Evolutionary conservation across 176 grass and related monocot genomes (phyloP), one percentile per base, ranked within the genome.

Genomic region (Themeda triandra): DNA sequence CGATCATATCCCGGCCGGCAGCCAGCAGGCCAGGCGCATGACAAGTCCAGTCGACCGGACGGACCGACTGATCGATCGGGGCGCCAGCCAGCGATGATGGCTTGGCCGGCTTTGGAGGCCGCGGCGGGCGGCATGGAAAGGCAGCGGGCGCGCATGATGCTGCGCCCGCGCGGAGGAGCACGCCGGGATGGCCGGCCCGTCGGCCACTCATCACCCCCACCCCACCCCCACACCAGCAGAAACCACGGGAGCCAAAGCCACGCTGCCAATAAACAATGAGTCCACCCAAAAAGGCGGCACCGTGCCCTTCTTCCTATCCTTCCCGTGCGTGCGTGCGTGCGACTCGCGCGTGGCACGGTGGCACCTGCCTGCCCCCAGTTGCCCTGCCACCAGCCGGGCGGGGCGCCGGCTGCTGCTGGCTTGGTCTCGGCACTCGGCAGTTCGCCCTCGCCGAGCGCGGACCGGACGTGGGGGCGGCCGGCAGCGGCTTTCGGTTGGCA

Each of bases 161-260:
- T 82, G 83, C 82, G 31, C 72, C 65, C 78, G 72, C 65, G 32
- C 32, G 73, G 65, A 86, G 83, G 83, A 65, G 70, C 83, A 90
- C 41, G 44, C 5, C 63, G 71, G 32, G 19, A 86, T 77, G 77
- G 71, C 62, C 40, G 44, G 23, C 23, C 6, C 4, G 36, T 5
- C 2, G 58, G 6, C 63, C 49, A 77, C 82, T 88, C 87, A 88
- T 88, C 1, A 49, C 77, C 6, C 15, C 6, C 58, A 62, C 58
- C 37, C 7, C 37, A 4, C 6, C n/a, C n/a, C n/a, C n/a, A n/a
- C 56, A 29, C 1, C 23, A 33, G 13, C 31, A 27, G 10, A 19
- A 11, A 6, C 35, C 51, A 33, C 66, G 48, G 79, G 31, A 21
- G 15, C 13, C n/a, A n/a, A n/a, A n/a, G n/a, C n/a, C n/a, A 48